Evolutionary conservation across 2,329 filamentous ascomycete species (phyloP).

Genomic region (Phyllosticta citribraziliensis): DNA sequence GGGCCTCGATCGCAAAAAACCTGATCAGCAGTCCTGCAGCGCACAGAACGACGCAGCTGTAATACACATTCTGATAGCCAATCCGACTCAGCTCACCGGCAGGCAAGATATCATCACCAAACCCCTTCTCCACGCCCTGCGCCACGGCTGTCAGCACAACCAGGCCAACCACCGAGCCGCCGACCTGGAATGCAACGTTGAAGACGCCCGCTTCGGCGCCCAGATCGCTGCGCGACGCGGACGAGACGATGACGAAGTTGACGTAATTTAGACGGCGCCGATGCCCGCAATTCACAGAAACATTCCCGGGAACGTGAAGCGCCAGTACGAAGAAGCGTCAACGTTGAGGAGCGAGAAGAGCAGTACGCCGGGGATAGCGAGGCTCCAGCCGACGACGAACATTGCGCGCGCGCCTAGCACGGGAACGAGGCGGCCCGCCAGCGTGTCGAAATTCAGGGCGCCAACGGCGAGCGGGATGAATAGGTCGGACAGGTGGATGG

Average conservation of each 20-base stretch:
- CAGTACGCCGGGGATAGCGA: conserved; percentile 3
- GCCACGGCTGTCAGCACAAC: conserved; percentile 6
- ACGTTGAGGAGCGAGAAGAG: conserved; percentile 5
- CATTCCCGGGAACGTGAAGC: conserved; percentile 6
- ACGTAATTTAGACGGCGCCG: conserved; percentile 9
- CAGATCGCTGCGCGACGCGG: conserved; percentile 5
- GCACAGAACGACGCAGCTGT: too few species aligned
- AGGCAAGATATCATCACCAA: not conserved
- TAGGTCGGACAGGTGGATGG: conserved; percentile 6
- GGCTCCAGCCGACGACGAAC: conserved; percentile 5
- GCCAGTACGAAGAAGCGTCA: not conserved
- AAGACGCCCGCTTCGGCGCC: conserved; percentile 9
- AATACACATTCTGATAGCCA: too few species aligned
- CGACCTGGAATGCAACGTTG: conserved; percentile 11
- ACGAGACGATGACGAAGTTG: conserved; percentile 7
- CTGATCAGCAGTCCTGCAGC: too few species aligned
- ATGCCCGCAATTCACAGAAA: conserved; percentile 10
- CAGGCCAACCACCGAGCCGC: conserved; percentile 5
- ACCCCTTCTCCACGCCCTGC: not conserved
- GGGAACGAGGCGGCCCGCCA: not conserved
- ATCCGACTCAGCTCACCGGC: not conserved
- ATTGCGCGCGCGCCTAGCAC: conserved; percentile 3
- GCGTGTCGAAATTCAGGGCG: conserved; percentile 4
- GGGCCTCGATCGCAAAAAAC: too few species aligned
- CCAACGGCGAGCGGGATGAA: conserved; percentile 9